phyloP scores from a whole-genome alignment of 805 yeast species.

The Suhomyces kilbournensis region DNA sequence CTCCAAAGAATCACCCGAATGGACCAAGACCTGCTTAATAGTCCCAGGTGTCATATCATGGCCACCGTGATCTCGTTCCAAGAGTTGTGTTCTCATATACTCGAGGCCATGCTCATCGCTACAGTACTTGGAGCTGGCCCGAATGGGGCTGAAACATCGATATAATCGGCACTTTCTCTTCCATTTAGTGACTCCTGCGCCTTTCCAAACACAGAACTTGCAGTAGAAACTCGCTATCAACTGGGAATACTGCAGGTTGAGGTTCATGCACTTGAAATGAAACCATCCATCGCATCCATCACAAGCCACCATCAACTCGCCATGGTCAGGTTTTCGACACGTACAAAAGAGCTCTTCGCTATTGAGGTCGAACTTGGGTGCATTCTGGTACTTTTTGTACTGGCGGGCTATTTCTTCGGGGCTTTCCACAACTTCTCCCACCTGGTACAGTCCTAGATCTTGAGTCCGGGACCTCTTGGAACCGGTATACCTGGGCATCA shows the following conservation, averaged over 20 bases:
- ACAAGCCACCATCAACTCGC: conserved; percentile 87
- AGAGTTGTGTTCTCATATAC: conserved; percentile 34
- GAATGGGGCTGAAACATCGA: conserved; percentile 56
- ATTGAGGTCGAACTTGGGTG: conserved; percentile 44
- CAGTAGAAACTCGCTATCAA: conserved; percentile 69
- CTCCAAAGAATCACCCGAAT: conserved; percentile 17
- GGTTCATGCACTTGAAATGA: conserved; percentile 74
- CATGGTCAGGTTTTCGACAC: conserved; percentile 76
- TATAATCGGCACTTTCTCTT: conserved; percentile 68
- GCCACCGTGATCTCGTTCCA: conserved; percentile 6
- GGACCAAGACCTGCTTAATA: conserved; percentile 24
- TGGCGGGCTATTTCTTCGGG: conserved; percentile 34
- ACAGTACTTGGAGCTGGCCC: conserved; percentile 67
- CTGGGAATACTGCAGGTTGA: conserved; percentile 48
- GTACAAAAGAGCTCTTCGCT: conserved; percentile 71
- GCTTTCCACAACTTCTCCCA: conserved; percentile 5
- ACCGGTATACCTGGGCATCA: not conserved
- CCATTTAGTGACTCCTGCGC: conserved; percentile 58
- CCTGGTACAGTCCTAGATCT: not conserved
- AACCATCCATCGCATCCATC: conserved; percentile 96
- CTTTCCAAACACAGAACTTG: conserved; percentile 62
- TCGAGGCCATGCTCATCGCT: conserved; percentile 62
- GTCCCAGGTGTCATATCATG: conserved; percentile 13
- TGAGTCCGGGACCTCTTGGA: not conserved
- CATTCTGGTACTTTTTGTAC: conserved; percentile 31